These are phyloP conservation scores for Harringtonia aguacate DNA, from an alignment of 2,329 filamentous ascomycete genomes.

Conservation along the genomic window DNA sequence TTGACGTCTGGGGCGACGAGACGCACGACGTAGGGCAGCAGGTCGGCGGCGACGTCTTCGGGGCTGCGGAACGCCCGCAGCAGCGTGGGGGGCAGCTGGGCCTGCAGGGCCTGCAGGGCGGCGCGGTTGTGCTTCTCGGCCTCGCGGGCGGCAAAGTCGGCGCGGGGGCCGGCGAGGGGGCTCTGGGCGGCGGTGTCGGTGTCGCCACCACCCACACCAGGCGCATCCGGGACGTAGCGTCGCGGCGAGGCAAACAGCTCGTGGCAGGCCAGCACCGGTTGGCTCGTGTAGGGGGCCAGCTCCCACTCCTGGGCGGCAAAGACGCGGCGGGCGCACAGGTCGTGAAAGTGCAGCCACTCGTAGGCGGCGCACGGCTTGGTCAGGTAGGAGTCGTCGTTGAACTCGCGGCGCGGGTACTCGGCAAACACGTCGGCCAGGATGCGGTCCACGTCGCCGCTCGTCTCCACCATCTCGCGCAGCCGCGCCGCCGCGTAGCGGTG, in stretches of 20 bases:
- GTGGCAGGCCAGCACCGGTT: conserved; percentile 83
- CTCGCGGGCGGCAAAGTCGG: conserved; percentile 74
- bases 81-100: conserved; percentile 59
- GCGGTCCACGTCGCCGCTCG: conserved; percentile 66
- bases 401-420: conserved; percentile 76
- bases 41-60: conserved; percentile 67
- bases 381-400: conserved; percentile 85
- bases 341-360: conserved; percentile 94
- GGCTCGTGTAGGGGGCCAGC: conserved; percentile 73
- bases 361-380: conserved; percentile 81
- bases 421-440: conserved; percentile 78
- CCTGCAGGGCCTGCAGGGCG: conserved; percentile 62
- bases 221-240: conserved; percentile 34
- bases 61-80: conserved; percentile 68
- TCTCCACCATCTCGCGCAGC: conserved; percentile 65
- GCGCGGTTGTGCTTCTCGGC: conserved; percentile 68
- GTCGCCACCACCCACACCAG: conserved; percentile 22
- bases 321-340: conserved; percentile 66
- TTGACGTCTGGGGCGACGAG: conserved; percentile 86
- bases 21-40: conserved; percentile 73
- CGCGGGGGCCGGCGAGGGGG: conserved; percentile 74
- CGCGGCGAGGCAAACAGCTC: conserved; percentile 73
- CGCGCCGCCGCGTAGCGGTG: conserved; percentile 65
- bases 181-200: conserved; percentile 27
- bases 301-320: conserved; percentile 91